These are phyloP conservation scores for Saccharum officinarum DNA, from an alignment of 176 grass and related monocot species.

Conservation along the genomic window DNA sequence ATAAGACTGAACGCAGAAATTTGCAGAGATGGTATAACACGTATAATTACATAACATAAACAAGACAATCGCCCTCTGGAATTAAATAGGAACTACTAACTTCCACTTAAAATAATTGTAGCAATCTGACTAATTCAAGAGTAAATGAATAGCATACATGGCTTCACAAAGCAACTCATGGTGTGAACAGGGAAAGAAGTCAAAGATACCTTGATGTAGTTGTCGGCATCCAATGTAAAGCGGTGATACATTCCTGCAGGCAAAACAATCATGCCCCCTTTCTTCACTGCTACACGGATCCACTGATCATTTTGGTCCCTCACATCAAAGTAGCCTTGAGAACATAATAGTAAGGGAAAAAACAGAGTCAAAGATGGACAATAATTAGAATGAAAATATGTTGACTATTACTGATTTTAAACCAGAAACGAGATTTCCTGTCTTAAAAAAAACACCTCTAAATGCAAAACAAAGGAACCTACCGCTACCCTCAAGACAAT, in stretches of 20 bases:
- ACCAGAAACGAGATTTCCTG: neutral
- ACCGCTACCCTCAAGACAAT: slow-evolving; percentile 92
- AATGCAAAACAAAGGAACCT: slow-evolving; percentile 33
- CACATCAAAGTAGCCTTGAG: slow-evolving; percentile 86
- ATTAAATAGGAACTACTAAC: neutral
- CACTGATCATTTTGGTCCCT: slow-evolving; percentile 79
- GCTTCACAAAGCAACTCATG: neutral
- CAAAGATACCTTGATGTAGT: slow-evolving; percentile 88
- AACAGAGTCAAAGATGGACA: neutral
- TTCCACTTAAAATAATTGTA: neutral
- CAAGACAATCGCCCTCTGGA: neutral
- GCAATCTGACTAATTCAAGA: neutral
- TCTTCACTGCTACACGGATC: slow-evolving; percentile 86
- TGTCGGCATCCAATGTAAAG: slow-evolving; percentile 74
- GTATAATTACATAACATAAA: neutral
- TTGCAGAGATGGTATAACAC: neutral
- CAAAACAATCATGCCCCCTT: slow-evolving; percentile 94
- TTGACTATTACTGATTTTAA: neutral
- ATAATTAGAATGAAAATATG: neutral
- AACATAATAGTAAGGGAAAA: neutral
- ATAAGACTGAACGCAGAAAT: neutral
- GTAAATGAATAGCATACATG: neutral
- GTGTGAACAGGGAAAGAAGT: neutral
- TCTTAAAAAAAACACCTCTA: neutral
- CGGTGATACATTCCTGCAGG: slow-evolving; percentile 98